Conservation (phyloP, 2,329 filamentous ascomycete species). For the Pestalotiopsis sp. region DNA sequence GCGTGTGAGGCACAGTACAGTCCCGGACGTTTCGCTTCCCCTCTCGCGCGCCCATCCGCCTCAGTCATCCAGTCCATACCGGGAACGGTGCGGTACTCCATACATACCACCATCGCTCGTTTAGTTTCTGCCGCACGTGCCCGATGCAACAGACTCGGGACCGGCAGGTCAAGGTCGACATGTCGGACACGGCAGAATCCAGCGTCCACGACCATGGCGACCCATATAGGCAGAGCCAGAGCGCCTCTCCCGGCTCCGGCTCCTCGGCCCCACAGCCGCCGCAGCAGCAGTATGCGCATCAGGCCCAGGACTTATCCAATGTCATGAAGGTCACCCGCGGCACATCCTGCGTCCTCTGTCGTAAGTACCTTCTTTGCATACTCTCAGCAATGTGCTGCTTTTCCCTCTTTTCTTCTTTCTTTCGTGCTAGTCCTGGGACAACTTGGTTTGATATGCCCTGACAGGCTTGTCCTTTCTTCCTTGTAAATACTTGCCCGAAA, state of each 20-base stretch:
- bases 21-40: neutral
- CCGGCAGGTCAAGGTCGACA: conserved; percentile 38
- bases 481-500: neutral
- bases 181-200: conserved; percentile 17
- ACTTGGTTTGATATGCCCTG: neutral
- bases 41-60: neutral
- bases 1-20: neutral
- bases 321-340: conserved; percentile 58
- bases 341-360: conserved; percentile 71
- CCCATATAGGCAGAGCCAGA: conserved; percentile 16
- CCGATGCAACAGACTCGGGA: conserved; percentile 20
- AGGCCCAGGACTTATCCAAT: conserved; percentile 37
- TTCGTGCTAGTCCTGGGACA: neutral
- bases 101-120: neutral
- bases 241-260: conserved; percentile 12
- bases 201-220: conserved; percentile 14
- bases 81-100: neutral
- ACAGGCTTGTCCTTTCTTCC: neutral
- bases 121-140: conserved; percentile 28
- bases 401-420: neutral
- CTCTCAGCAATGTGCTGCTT: neutral
- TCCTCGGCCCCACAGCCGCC: conserved; percentile 21
- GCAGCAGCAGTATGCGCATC: conserved; percentile 32
- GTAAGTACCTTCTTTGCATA: neutral
- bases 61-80: neutral